Evolutionary conservation across 306 rosid species (phyloP).

Genomic region (Vicia villosa): DNA sequence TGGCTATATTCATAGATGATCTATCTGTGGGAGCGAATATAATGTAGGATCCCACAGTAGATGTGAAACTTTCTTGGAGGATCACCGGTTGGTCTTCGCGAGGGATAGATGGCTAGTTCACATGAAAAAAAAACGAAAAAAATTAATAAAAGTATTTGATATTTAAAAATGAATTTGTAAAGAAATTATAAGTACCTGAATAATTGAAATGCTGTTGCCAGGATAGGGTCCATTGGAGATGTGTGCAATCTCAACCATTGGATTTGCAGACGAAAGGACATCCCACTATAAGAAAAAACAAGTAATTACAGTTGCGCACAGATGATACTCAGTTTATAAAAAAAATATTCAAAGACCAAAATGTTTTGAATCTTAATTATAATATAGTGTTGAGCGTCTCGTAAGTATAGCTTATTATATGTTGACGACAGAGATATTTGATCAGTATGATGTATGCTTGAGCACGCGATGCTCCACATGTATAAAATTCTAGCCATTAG

Average conservation of each 20-base stretch:
- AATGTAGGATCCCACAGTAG: conserved; percentile 48
- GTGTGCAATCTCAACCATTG: conserved; percentile 46
- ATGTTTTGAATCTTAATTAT: too few species aligned
- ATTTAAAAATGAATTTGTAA: not conserved
- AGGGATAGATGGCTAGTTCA: conserved; percentile 56
- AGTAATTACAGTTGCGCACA: not conserved
- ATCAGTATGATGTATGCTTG: too few species aligned
- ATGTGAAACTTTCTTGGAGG: conserved; percentile 68
- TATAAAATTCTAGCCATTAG: too few species aligned
- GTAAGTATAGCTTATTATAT: too few species aligned
- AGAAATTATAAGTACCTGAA: conserved; percentile 49
- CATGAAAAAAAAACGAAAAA: not conserved
- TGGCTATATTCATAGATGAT: conserved; percentile 24
- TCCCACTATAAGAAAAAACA: conserved; percentile 65
- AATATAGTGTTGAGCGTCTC: too few species aligned
- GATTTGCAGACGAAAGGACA: conserved; percentile 45
- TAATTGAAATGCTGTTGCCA: conserved; percentile 52
- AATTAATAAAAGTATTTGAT: not conserved
- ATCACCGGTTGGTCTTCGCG: conserved; percentile 45
- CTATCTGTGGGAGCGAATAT: conserved; percentile 61
- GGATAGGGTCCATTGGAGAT: conserved; percentile 56
- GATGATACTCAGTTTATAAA: too few species aligned
- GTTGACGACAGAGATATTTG: too few species aligned
- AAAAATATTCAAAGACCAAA: too few species aligned
- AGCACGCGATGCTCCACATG: too few species aligned